Base-by-base conservation (phyloP, 305 asterid genomes). In the Solanum hybrid region DNA sequence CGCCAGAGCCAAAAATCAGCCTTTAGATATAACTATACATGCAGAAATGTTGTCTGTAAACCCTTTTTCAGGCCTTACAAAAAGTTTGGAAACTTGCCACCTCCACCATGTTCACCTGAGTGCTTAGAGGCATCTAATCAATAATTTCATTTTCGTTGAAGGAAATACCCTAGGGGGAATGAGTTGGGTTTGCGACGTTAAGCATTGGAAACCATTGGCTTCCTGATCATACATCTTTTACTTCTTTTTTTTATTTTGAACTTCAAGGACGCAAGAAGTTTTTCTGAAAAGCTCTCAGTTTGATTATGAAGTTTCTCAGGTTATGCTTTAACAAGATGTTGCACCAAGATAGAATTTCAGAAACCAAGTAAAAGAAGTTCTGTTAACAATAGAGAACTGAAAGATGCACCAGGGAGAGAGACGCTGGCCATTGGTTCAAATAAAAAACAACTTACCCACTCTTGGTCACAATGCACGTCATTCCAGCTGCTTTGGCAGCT, bases 401-500 rank as follows among this genome's bases (percentile, higher is more conserved):
- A 87, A 79, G 8, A 24, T 5, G 36, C 64, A 34, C 90, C 22
- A 31, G 31, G 42, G 7, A 51, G 75, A 84, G 31, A 51, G 87
- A 84, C 7, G 46, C 3, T 16, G n/a, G 71, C 34, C 4, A 12
- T 17, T 84, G 75, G 42, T 36, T 40, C 32, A 80, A 9, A 36
- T 85, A 88, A 38, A 46, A 51, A 37, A 31, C 26, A 88, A 91
- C 94, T 92, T 92, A 95, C 99, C 98, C 99, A 34, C 99, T 97
- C 94, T 97, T 97, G 2, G 99, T 96, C 29, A 97, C 95, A n/a
- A 97, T 95, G 89, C 99, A 97, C 91, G 78, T 97, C 99, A 97
- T 97, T 90, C 99, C 99, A 32, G 98, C 98, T 89, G 98, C 96
- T 92, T 97, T 96, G 82, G 99, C 99, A 56, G 99, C 99, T 60